Evolutionary conservation across 441 rosid species (phyloP).

Genomic region (Jatropha podagrica): DNA sequence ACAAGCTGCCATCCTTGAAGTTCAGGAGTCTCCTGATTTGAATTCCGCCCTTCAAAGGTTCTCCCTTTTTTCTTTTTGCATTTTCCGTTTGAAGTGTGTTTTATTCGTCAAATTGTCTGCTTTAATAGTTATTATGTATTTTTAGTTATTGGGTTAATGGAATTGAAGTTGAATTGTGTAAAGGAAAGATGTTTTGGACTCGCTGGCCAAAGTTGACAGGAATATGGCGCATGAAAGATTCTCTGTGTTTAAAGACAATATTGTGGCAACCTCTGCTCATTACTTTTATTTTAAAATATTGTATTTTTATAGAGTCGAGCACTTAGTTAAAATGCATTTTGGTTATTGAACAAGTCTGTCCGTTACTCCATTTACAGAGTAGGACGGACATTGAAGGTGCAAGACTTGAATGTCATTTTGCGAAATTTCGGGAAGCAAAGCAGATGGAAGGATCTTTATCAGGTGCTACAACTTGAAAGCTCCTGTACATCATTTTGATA

Average conservation of each 20-base stretch:
- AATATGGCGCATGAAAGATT: too few species aligned
- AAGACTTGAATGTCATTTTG: conserved; percentile 75
- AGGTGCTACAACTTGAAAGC: conserved; percentile 43
- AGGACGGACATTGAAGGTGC: conserved; percentile 60
- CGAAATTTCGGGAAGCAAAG: conserved; percentile 66
- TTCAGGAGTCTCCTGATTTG: conserved; percentile 55
- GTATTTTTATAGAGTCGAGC: neutral
- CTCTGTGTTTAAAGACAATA: neutral
- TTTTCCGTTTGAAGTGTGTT: neutral
- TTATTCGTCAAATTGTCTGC: neutral
- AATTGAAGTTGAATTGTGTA: neutral
- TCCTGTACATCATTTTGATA: conserved; percentile 9
- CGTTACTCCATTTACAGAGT: conserved; percentile 35
- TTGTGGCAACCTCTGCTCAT: neutral
- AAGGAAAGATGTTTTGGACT: neutral
- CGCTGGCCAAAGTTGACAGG: too few species aligned
- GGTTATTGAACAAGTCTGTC: conserved; percentile 3
- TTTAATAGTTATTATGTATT: neutral
- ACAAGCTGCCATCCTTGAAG: conserved; percentile 59
- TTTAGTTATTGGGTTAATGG: neutral
- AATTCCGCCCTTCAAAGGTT: conserved; percentile 64
- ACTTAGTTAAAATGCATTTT: neutral
- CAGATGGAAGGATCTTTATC: conserved; percentile 64
- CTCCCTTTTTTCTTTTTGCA: neutral
- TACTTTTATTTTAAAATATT: neutral